Evolutionary conservation across 2,329 filamentous ascomycete genomes (phyloP).

Genomic region (Fusarium dlaminii): DNA sequence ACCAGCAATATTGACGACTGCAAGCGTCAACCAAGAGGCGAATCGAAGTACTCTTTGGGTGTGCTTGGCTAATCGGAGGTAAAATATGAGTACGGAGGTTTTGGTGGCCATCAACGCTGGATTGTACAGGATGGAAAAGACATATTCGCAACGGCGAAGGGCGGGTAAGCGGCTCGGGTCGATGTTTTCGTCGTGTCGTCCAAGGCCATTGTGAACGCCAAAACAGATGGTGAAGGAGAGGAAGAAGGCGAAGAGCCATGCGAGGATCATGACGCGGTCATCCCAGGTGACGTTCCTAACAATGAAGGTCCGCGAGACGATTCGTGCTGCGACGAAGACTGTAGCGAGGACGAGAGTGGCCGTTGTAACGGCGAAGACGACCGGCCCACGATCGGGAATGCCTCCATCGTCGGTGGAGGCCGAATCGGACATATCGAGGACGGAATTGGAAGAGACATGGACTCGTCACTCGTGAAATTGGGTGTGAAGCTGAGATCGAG

Average conservation of each 20-base stretch:
- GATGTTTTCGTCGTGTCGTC: slow-evolving; percentile 73
- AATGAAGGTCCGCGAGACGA: slow-evolving; percentile 77
- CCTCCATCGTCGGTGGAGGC: slow-evolving; percentile 39
- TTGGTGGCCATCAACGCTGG: slow-evolving; percentile 91
- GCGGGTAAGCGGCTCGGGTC: slow-evolving; percentile 55
- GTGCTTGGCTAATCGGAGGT: slow-evolving; percentile 82
- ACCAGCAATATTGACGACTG: slow-evolving; percentile 81
- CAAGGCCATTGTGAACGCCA: slow-evolving; percentile 71
- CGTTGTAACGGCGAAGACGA: slow-evolving; percentile 76
- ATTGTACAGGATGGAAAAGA: slow-evolving; percentile 76
- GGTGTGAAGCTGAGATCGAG: slow-evolving; percentile 10
- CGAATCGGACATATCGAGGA: slow-evolving; percentile 42
- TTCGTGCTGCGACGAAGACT: slow-evolving; percentile 77
- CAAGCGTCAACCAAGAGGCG: slow-evolving; percentile 82
- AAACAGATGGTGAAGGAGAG: slow-evolving; percentile 73
- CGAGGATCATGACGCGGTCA: slow-evolving; percentile 82
- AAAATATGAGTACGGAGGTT: slow-evolving; percentile 92
- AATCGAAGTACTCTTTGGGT: slow-evolving; percentile 79
- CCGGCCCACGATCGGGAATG: slow-evolving; percentile 62
- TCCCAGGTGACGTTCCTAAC: slow-evolving; percentile 78
- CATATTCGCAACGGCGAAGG: slow-evolving; percentile 70
- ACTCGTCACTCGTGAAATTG: slow-evolving; percentile 30
- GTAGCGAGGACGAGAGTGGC: slow-evolving; percentile 75
- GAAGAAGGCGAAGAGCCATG: slow-evolving; percentile 78
- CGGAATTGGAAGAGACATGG: slow-evolving; percentile 37